Evolutionary conservation across 208 protist genomes (phyloP).

Genomic region (Leptomonas pyrrhocoris): DNA sequence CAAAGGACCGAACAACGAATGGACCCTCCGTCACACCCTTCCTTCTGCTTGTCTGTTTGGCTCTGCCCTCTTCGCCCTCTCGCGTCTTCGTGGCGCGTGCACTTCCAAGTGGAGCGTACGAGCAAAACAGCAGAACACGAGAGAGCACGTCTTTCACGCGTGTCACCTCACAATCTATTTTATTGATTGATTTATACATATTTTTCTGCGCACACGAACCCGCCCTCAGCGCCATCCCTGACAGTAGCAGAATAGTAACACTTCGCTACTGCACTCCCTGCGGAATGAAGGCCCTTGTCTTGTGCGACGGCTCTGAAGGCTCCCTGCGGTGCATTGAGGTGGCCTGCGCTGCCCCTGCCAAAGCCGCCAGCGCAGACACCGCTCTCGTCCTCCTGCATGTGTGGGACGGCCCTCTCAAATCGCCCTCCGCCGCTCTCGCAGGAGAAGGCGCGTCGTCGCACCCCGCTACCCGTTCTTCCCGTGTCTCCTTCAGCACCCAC

Average conservation of each 20-base stretch:
- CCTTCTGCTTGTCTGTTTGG: no score
- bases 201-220: no score
- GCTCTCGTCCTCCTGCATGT: slow-evolving; percentile 75
- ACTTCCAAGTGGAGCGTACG: no score
- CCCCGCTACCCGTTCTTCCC: background rate
- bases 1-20: no score
- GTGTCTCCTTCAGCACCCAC: background rate
- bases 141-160: no score
- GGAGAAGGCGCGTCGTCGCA: background rate
- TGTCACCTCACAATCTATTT: no score
- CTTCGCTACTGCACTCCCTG: background rate
- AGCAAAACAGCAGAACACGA: no score
- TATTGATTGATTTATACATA: no score
- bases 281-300: slow-evolving; percentile 45
- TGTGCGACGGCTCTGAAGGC: slow-evolving; percentile 80
- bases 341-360: slow-evolving; percentile 48
- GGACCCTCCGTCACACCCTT: no score
- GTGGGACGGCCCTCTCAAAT: slow-evolving; percentile 36
- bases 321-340: slow-evolving; percentile 71
- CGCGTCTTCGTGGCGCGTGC: no score
- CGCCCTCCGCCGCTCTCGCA: background rate
- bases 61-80: no score
- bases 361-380: slow-evolving; percentile 41
- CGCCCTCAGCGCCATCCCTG: no score
- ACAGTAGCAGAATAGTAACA: background rate